Percentiles rank a stretch among this genome's conserved stretches.
Evolutionary conservation across 345 rosid genomes (phyloP).

Genomic region (Eucalyptus paniculata): DNA sequence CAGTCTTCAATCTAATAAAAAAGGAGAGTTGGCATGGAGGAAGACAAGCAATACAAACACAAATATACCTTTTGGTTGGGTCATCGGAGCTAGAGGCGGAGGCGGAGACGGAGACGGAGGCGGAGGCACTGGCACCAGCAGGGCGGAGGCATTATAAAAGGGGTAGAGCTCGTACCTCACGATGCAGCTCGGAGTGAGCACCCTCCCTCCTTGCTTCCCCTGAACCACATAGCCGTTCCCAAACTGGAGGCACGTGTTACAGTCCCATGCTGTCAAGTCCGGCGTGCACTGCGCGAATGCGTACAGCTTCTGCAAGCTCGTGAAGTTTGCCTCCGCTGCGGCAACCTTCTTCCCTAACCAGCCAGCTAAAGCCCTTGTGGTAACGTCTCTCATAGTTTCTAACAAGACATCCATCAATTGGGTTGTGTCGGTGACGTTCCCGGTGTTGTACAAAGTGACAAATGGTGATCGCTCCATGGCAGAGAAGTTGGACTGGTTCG

Average conservation of each 20-base stretch:
- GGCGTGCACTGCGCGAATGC: constrained; percentile 43
- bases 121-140: neutral
- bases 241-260: constrained; percentile 16
- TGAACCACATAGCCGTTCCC: neutral
- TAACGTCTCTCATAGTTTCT: neutral
- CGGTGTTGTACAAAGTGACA: neutral
- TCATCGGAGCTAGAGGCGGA: neutral
- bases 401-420: neutral
- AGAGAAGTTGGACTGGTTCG: neutral
- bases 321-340: neutral
- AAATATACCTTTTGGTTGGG: accelerated
- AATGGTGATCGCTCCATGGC: accelerated
- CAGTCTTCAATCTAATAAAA: neutral
- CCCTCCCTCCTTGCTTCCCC: constrained; percentile 4
- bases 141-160: neutral
- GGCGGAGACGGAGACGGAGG: neutral
- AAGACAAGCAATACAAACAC: neutral
- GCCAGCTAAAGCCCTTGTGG: neutral
- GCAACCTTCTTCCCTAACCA: neutral
- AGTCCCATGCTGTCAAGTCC: constrained; percentile 22
- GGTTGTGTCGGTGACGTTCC: too few species aligned
- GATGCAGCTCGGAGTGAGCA: neutral
- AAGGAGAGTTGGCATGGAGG: neutral
- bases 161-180: neutral
- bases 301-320: constrained; percentile 4